These are phyloP conservation scores for Fusarium albosuccineum DNA, from an alignment of 2,329 filamentous ascomycete species.

Conservation along the genomic window DNA sequence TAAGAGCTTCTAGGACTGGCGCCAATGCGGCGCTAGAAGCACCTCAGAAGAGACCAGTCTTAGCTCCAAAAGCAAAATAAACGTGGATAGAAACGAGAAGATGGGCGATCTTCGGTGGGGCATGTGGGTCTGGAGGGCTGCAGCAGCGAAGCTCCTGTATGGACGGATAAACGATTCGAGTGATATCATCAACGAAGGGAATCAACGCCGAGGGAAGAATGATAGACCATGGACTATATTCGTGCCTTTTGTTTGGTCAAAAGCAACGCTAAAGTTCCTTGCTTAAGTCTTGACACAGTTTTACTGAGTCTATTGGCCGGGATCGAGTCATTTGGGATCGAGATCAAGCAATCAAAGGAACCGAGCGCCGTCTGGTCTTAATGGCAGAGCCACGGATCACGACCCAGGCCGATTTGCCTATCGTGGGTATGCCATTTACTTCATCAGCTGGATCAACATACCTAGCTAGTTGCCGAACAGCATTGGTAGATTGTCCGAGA, in stretches of 20 bases:
- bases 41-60: constrained; percentile 18
- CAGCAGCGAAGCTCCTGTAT: neutral
- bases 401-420: neutral
- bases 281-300: neutral
- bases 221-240: neutral
- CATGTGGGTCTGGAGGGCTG: neutral
- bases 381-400: neutral
- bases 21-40: constrained; percentile 34
- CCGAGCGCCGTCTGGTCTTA: neutral
- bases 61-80: constrained; percentile 28
- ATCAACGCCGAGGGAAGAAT: neutral
- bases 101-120: constrained; percentile 23
- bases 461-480: no score
- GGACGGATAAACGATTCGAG: constrained; percentile 4
- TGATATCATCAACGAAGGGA: constrained; percentile 9
- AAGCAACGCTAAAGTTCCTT: constrained; percentile 15
- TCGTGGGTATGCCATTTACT: no score
- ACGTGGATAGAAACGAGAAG: constrained; percentile 17
- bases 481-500: no score
- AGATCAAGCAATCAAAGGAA: constrained; percentile 16
- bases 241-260: constrained; percentile 9
- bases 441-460: no score
- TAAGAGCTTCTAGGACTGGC: neutral
- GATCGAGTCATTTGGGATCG: constrained; percentile 33
- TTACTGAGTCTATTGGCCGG: constrained; percentile 12